A percentile compares a stretch with the other conserved stretches of the same genome.
Conservation (phyloP, 2,329 filamentous ascomycete genomes). For the Penicillium sp. region DNA sequence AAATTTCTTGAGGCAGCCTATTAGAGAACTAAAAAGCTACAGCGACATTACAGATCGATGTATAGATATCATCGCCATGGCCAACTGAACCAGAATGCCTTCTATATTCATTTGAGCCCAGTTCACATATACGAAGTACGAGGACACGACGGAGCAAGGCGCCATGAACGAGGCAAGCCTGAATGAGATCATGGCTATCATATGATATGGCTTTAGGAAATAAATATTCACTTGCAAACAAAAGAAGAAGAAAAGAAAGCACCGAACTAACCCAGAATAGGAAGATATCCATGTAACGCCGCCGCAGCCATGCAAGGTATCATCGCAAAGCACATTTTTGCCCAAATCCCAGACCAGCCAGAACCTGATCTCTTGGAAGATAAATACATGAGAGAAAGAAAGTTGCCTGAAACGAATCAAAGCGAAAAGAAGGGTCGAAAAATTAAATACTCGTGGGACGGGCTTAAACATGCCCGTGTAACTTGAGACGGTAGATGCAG, state of each 20-base stretch:
- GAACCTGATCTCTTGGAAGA: not conserved
- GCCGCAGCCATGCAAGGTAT: slow-evolving; percentile 22
- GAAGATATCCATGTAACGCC: slow-evolving; percentile 18
- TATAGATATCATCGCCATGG: no score
- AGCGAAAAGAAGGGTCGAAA: not conserved
- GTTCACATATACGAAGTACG: not conserved
- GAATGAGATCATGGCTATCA: not conserved
- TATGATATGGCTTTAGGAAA: slow-evolving; percentile 3
- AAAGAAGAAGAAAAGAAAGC: not conserved
- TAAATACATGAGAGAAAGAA: slow-evolving; percentile 1
- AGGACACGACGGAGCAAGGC: not conserved
- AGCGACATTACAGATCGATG: no score
- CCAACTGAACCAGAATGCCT: not conserved
- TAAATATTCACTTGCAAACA: not conserved
- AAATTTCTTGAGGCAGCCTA: no score
- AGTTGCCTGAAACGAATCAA: not conserved
- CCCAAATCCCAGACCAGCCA: slow-evolving; percentile 2
- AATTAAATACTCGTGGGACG: not conserved
- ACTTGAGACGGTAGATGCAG: slow-evolving; percentile 48
- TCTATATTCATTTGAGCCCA: not conserved
- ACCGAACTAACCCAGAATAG: not conserved
- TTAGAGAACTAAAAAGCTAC: no score
- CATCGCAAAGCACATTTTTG: slow-evolving; percentile 14
- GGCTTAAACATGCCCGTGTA: slow-evolving; percentile 40
- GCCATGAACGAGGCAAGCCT: not conserved